Evolutionary conservation across 768 basidiomycete species (phyloP), one percentile per base, ranked within the genome.

Genomic region (Sistotremastrum suecicum): DNA sequence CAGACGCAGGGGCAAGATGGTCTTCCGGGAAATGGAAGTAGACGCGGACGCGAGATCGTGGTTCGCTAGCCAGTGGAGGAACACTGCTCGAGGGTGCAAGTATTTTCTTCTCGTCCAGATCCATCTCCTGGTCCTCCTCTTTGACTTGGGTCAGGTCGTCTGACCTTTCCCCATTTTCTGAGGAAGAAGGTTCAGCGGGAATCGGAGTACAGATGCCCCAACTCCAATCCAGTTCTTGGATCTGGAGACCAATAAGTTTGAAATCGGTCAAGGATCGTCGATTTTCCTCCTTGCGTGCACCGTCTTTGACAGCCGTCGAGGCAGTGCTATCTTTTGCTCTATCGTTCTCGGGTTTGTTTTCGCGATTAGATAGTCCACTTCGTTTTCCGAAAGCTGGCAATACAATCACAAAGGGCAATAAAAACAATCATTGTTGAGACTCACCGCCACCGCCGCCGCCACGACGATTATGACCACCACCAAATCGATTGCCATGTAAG

Each of bases 201-300:
- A 77, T 56, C 29, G 31, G 37, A 48, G 10, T 33, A 39, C 34
- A 35, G 43, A 67, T 54, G 49, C 90, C 89, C 94, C 94, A 97
- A 42, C 69, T 73, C 94, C 94, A 97, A 53, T 66, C 68, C 48
- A 95, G 66, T 53, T 83, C 80, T 54, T 71, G 76, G 53, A 95
- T 83, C 59, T 86, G 79, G 54, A 97, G 70, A 30, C 85, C 91
- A 57, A 92, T 71, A 60, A 99, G 90, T 66, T 94, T 88, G 76
- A 99, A 99, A 66, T 98, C 94, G 35, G 91, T 97, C 54, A 99
- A 78, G 32, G 92, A 95, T 56, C 88, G 78, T 57, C 82, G 76
- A 59, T 83, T 83, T 62, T 89, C 86, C 58, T 87, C 84, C 63
- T 82, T 83, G 20, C 20, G 20, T 20, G 20, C 20, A 20, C 20